A percentile compares a stretch with the other conserved stretches of the same genome.
Conservation (phyloP, 148 eudicot species). For the Agrostemma githago region DNA sequence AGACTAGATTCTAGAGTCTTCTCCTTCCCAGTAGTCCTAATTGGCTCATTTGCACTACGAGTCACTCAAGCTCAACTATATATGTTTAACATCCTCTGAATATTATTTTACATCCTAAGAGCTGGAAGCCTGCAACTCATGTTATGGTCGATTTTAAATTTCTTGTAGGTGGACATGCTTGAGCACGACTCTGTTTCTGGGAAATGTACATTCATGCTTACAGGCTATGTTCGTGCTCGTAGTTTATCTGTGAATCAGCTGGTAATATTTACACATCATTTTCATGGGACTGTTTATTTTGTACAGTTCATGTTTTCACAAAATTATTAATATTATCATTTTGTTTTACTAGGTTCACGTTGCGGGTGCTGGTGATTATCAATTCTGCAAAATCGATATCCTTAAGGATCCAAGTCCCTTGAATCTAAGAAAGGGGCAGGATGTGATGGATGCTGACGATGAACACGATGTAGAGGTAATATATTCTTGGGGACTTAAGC, state of each 20-base stretch:
- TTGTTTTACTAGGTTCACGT: constrained; percentile 67
- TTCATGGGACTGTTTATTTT: not conserved
- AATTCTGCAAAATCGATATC: constrained; percentile 68
- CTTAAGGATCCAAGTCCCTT: constrained; percentile 75
- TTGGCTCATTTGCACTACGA: not conserved
- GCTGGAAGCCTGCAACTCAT: not conserved
- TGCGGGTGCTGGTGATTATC: constrained; percentile 96
- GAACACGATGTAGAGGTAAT: constrained; percentile 41
- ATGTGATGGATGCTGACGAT: constrained; percentile 83
- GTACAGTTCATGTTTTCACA: constrained; percentile 16
- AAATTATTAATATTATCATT: not conserved
- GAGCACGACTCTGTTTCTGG: constrained; percentile 46
- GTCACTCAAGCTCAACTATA: not conserved
- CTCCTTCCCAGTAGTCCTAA: not conserved
- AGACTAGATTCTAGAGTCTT: no score
- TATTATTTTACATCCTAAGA: not conserved
- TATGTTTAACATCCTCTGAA: not conserved
- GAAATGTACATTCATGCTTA: constrained; percentile 66
- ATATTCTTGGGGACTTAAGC: not conserved
- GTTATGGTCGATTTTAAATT: not conserved
- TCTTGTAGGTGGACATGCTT: constrained; percentile 59
- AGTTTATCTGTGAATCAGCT: constrained; percentile 87
- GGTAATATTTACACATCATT: constrained; percentile 39
- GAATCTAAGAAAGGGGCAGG: constrained; percentile 66
- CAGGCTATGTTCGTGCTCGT: constrained; percentile 81